Evolutionary conservation across 768 basidiomycete species (phyloP).

Genomic region (Agrocybe praecox): DNA sequence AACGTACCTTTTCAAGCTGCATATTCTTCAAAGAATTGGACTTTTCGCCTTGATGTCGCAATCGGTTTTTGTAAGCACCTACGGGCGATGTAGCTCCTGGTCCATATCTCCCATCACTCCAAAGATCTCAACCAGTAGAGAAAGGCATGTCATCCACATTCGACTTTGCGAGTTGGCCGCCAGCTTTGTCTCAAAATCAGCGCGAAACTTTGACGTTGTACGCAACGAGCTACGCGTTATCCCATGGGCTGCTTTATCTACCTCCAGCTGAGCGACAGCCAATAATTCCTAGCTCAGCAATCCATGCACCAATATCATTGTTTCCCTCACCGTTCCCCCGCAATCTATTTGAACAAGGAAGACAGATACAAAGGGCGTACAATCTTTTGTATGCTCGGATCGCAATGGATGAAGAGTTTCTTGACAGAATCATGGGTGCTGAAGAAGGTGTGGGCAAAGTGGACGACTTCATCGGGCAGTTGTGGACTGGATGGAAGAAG

Average conservation of each 20-base stretch:
- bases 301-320: conserved; percentile 89
- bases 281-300: conserved; percentile 63
- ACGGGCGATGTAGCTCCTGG: not conserved
- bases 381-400: conserved; percentile 86
- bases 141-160: conserved; percentile 32
- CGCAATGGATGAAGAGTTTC: conserved; percentile 74
- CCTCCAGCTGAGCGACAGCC: conserved; percentile 55
- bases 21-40: not conserved
- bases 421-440: conserved; percentile 85
- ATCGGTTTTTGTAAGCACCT: conserved; percentile 17
- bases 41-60: conserved; percentile 19
- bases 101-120: not conserved
- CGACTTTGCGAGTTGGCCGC: conserved; percentile 74
- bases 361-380: conserved; percentile 72
- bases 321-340: conserved; percentile 89
- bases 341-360: conserved; percentile 63
- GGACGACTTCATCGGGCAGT: conserved; percentile 81
- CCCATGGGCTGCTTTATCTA: conserved; percentile 84
- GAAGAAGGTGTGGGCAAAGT: conserved; percentile 76
- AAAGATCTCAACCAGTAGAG: not conserved
- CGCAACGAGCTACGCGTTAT: conserved; percentile 82
- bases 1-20: not conserved
- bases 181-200: conserved; percentile 59
- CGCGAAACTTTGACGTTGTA: conserved; percentile 59
- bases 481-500: conserved; percentile 87